Conservation (phyloP, 371 early-diverging fungal species). For the Rhizopus arrhizus region DNA sequence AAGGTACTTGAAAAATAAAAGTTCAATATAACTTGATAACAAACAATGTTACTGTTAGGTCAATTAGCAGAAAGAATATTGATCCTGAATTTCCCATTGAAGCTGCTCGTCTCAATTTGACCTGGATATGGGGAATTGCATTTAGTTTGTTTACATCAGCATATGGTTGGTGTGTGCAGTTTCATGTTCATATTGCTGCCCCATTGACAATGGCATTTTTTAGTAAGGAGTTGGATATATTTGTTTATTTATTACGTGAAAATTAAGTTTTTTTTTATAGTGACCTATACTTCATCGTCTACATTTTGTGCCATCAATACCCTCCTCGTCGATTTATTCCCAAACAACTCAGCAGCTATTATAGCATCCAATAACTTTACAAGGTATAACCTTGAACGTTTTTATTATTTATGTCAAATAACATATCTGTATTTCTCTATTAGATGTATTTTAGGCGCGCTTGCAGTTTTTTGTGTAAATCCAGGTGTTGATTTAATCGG, state of each 20-base stretch:
- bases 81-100: slow-evolving; percentile 37
- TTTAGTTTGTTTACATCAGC: slow-evolving; percentile 37
- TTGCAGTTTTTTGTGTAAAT: slow-evolving; percentile 29
- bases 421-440: neutral
- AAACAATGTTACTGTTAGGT: neutral
- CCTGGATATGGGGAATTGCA: slow-evolving; percentile 39
- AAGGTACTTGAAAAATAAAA: neutral
- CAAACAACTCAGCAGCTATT: slow-evolving; percentile 45
- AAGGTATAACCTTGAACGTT: slow-evolving; percentile 1
- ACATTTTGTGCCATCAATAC: slow-evolving; percentile 45
- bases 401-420: neutral
- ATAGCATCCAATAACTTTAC: slow-evolving; percentile 44
- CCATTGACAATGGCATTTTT: slow-evolving; percentile 35
- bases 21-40: too few relatives aligned
- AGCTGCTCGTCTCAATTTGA: slow-evolving; percentile 35
- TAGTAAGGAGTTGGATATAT: slow-evolving; percentile 22
- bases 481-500: slow-evolving; percentile 35
- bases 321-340: slow-evolving; percentile 47
- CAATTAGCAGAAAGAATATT: slow-evolving; percentile 13
- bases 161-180: slow-evolving; percentile 42
- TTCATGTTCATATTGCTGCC: slow-evolving; percentile 31
- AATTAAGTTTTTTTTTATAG: slow-evolving; percentile 16
- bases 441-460: slow-evolving; percentile 42
- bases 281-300: slow-evolving; percentile 36
- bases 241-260: neutral